Percentiles rank a stretch among this genome's conserved stretches.
Evolutionary conservation across 2,329 filamentous ascomycete species (phyloP).

Genomic region (Apiospora arundinis): DNA sequence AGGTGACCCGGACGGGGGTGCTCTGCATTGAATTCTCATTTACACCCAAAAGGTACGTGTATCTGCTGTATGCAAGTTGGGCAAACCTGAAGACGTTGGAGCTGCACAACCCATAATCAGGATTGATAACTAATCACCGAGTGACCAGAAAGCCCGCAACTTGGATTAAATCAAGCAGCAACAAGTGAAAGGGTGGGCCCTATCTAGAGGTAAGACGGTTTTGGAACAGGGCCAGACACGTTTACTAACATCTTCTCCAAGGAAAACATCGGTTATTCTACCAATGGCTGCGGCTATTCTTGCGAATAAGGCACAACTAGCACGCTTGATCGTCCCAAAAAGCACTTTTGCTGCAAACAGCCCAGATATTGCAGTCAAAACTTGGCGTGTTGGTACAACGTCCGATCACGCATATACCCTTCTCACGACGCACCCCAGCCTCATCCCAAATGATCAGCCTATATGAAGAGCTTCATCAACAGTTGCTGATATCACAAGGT

Average conservation of each 20-base stretch:
- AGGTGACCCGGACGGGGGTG: no score
- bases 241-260: slow-evolving; percentile 37
- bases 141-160: no score
- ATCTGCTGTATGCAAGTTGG: no score
- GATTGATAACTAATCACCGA: no score
- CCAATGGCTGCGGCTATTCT: slow-evolving; percentile 56
- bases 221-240: background rate
- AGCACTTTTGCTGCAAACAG: slow-evolving; percentile 63
- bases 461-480: background rate
- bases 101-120: no score
- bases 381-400: slow-evolving; percentile 62
- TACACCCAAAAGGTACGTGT: no score
- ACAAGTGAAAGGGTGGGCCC: no score
- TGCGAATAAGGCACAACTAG: slow-evolving; percentile 53
- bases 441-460: slow-evolving; percentile 25
- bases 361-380: slow-evolving; percentile 59
- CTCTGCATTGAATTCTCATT: no score
- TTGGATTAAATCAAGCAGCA: no score
- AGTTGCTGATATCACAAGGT: background rate
- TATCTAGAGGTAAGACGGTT: slow-evolving; percentile 42
- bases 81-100: no score
- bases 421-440: slow-evolving; percentile 58
- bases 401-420: slow-evolving; percentile 61
- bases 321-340: slow-evolving; percentile 65
- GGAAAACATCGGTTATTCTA: slow-evolving; percentile 66